Base-by-base conservation (phyloP, 1,284 basidiomycete species). In the Fomitopsis palustris region DNA sequence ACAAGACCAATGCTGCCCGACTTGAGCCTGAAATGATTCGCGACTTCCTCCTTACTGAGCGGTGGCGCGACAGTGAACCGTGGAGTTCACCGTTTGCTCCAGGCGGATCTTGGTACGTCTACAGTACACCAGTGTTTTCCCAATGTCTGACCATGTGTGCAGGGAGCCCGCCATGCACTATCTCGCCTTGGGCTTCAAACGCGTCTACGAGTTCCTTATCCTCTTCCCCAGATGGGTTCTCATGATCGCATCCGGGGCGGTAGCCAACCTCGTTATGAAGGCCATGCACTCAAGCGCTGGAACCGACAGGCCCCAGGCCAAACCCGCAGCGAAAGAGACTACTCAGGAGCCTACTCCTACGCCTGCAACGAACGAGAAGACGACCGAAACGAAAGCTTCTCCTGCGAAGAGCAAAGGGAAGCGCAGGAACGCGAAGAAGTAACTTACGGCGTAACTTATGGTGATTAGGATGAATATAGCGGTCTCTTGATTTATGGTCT, bases 91-190 rank as follows among this genome's bases (percentile, higher is more conserved):
- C 76, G 21, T 92, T 82, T 61, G 81, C 82, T 14, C 90, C 91
- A 17, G 90, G 90, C 43, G 90, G 90, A 54, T 78, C 78, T 57
- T 80, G 83, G 90, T 90, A 67, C n/a, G 81, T 73, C 38, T 49
- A 43, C 0, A 55, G 55, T 59, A 35, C 63, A 42, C 23, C 58
- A 25, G 47, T 54, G 41, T 33, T 3, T 14, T 55, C 31, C 58
- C 27, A 52, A 53, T 51, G 60, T 23, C 29, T 47, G 12, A 31
- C 37, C 23, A 39, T 43, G 14, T 12, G 9, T 31, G 25, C 65
- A 92, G 90, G 54, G 90, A 92, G 77, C 86, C 78, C 67, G 64
- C 89, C 33, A 74, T 92, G 72, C 82, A 89, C 63, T 83, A 81
- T 66, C 71, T 85, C 57, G 87, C 87, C 0, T 63, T 78, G 29